Evolutionary conservation across 768 basidiomycete species (phyloP).

Genomic region (Suillus lakei): DNA sequence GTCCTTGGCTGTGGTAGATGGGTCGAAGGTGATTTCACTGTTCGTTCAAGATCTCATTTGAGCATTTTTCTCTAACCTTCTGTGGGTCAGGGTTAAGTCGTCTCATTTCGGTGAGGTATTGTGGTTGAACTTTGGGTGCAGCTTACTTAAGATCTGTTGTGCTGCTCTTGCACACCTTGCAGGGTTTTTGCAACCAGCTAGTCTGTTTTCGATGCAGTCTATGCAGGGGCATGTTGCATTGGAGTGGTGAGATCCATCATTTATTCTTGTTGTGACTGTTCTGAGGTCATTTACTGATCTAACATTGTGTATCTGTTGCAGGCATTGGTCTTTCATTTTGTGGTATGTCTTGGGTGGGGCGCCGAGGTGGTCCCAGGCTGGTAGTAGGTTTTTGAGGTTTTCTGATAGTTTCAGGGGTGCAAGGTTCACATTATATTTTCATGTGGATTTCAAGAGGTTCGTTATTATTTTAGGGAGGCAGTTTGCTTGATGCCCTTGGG

Average conservation of each 20-base stretch:
- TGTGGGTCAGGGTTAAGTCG: neutral
- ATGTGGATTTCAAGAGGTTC: conserved; percentile 10
- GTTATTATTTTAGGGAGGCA: no score
- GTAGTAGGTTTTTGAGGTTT: neutral
- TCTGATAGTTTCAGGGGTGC: neutral
- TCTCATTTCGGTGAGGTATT: neutral
- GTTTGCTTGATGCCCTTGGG: no score
- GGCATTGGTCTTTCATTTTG: conserved; percentile 7
- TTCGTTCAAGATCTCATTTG: neutral
- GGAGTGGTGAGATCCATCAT: no score
- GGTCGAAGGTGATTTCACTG: neutral
- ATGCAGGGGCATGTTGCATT: no score
- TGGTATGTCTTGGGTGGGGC: neutral
- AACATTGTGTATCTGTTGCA: conserved; percentile 8
- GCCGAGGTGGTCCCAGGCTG: conserved; percentile 16
- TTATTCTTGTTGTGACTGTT: neutral
- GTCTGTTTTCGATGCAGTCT: no score
- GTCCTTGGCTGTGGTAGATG: neutral
- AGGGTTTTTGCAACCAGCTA: neutral
- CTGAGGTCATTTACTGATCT: neutral
- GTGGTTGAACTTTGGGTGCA: neutral
- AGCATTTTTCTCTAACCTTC: neutral
- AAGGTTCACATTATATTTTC: conserved; percentile 4
- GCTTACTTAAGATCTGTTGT: neutral
- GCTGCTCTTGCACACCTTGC: neutral